Evolutionary conservation across 2,329 filamentous ascomycete species (phyloP).

Genomic region (Penicillium sp.): DNA sequence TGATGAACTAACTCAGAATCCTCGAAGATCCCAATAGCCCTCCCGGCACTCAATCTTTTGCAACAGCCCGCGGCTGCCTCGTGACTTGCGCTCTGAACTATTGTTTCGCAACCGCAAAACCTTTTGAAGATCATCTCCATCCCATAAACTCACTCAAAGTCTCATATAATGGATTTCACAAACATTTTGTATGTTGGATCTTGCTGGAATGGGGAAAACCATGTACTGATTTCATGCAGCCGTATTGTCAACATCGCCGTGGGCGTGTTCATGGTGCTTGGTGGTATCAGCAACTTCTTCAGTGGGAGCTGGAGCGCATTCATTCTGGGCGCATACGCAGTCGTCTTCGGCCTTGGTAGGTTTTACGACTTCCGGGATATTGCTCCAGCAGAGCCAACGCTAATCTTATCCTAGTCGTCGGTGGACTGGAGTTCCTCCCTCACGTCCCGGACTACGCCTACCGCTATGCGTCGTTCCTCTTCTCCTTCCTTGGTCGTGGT

Average conservation of each 20-base stretch:
- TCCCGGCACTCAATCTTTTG: neutral
- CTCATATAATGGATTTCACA: slow-evolving; percentile 74
- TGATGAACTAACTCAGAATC: neutral
- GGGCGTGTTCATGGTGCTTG: slow-evolving; percentile 80
- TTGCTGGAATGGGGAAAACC: neutral
- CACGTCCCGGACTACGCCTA: slow-evolving; percentile 87
- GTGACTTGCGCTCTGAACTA: slow-evolving; percentile 1
- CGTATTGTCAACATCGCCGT: slow-evolving; percentile 91
- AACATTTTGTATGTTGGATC: slow-evolving; percentile 53
- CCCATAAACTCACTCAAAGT: slow-evolving; percentile 3
- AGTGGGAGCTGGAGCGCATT: slow-evolving; percentile 54
- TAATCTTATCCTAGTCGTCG: slow-evolving; percentile 53
- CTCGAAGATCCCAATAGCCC: neutral
- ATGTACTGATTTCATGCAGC: slow-evolving; percentile 49
- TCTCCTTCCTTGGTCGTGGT: slow-evolving; percentile 93
- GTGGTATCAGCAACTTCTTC: slow-evolving; percentile 59
- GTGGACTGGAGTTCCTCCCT: slow-evolving; percentile 72
- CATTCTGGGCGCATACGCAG: slow-evolving; percentile 80
- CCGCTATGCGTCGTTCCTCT: slow-evolving; percentile 94
- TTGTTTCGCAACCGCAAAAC: slow-evolving; percentile 6
- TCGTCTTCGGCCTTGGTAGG: slow-evolving; percentile 83
- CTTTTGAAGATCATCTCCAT: slow-evolving; percentile 8
- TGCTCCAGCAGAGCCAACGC: slow-evolving; percentile 18
- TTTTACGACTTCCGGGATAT: neutral
- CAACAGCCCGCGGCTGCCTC: slow-evolving; percentile 7